Conservation (phyloP, 2,329 filamentous ascomycete genomes). For the Pyrenochaeta sp. region DNA sequence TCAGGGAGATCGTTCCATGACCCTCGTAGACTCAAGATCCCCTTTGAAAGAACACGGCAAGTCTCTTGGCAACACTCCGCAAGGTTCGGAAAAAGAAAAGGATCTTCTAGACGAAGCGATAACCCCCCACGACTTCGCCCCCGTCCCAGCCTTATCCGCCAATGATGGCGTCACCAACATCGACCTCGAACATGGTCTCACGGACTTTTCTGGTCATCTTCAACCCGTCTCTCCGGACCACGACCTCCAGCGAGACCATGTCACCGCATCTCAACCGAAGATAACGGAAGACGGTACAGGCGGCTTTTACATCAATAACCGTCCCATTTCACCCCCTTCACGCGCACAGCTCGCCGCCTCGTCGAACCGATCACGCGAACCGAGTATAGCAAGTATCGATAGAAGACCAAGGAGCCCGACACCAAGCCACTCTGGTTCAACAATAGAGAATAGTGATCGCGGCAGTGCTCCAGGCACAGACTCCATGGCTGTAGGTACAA, state of each 20-base stretch:
- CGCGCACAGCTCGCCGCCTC: constrained; percentile 14
- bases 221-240: constrained; percentile 11
- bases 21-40: constrained; percentile 18
- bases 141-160: constrained; percentile 1
- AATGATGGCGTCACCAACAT: constrained; percentile 7
- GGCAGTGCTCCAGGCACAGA: constrained; percentile 4
- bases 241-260: constrained; percentile 3
- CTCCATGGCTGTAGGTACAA: neutral
- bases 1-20: constrained; percentile 20
- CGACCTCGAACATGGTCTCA: constrained; percentile 18
- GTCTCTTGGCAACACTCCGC: constrained; percentile 12
- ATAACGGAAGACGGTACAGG: constrained; percentile 23
- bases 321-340: constrained; percentile 19
- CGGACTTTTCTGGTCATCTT: neutral
- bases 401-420: constrained; percentile 13
- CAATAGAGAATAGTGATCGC: neutral
- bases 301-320: constrained; percentile 22
- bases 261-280: neutral
- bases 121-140: constrained; percentile 25
- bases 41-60: constrained; percentile 9
- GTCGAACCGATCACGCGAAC: constrained; percentile 15
- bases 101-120: constrained; percentile 16
- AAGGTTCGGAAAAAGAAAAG: constrained; percentile 16
- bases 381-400: constrained; percentile 15
- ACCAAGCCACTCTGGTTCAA: constrained; percentile 8